Evolutionary conservation across 768 basidiomycete genomes (phyloP), one percentile per base, ranked within the genome.

Genomic region (Pulveroboletus sp.): DNA sequence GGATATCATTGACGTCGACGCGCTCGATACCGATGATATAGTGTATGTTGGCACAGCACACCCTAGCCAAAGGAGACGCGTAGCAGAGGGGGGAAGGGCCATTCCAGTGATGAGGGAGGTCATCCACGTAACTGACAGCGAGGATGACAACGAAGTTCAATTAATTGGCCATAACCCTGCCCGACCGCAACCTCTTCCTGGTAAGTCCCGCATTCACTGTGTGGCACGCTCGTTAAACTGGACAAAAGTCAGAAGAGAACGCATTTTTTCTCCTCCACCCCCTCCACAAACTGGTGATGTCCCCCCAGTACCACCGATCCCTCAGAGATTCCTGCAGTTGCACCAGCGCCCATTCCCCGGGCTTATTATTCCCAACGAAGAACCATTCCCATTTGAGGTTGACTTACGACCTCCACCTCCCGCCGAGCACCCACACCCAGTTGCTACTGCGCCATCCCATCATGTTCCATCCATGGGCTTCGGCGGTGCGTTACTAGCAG

Each of bases 401-500:
- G 53, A 64, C 17, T 57, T 73, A 32, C 54, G 54, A 13, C 55
- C 46, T 2, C 49, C 39, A 50, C 47, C 53, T 46, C 57, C 48
- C 35, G 68, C 33, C 40, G 64, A 49, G 15, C 62, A 56, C 8
- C 63, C 68, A 2, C 57, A 59, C 2, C 60, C 61, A 1, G 63
- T 69, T 5, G 71, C 75, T 24, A 76, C 77, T 3, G 66, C 72
- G 24, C 76, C 77, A 5, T 82, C 82, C 39, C 81, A 81, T 52
- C 75, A 77, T 48, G 67, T 74, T 4, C 86, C 86, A 17, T 53
- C 71, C 7, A 79, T 87, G 74, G 82, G 81, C 13, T 64, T 87
- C 21, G 85, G 85, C 8, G 85, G 85, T 18, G 84, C 80, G 3
- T 57, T 86, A 4, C 67, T 85, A 6, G 72, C 82, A 9, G 59